These are phyloP conservation scores for Grigorovia humatica DNA, from an alignment of 805 yeast genomes.

Conservation along the genomic window DNA sequence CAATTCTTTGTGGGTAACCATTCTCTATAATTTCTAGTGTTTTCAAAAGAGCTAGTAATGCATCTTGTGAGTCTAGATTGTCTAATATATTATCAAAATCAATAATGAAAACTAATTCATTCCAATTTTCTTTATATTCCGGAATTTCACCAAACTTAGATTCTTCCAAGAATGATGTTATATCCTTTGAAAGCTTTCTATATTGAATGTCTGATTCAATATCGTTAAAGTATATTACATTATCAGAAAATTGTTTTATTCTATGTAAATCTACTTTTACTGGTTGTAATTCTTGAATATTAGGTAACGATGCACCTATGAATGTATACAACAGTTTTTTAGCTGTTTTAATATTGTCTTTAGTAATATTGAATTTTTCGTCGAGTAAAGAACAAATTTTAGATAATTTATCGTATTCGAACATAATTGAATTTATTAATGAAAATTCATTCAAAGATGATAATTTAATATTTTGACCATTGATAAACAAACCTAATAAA, in stretches of 20 bases:
- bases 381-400: constrained; percentile 7
- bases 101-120: constrained; percentile 60
- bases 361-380: neutral
- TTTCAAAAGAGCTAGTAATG: constrained; percentile 41
- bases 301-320: constrained; percentile 15
- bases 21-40: constrained; percentile 40
- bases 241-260: constrained; percentile 24
- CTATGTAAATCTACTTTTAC: constrained; percentile 26
- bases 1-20: constrained; percentile 70
- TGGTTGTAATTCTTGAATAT: constrained; percentile 22
- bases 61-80: constrained; percentile 31
- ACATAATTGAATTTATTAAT: constrained; percentile 12
- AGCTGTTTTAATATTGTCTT: constrained; percentile 1
- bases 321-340: constrained; percentile 16
- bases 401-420: constrained; percentile 13
- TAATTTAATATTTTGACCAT: constrained; percentile 24
- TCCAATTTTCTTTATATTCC: constrained; percentile 58
- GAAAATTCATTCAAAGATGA: constrained; percentile 16
- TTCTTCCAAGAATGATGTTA: constrained; percentile 37
- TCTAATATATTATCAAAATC: constrained; percentile 35
- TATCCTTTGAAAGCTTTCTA: constrained; percentile 33
- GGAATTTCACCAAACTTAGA: constrained; percentile 56
- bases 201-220: constrained; percentile 55
- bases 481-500: constrained; percentile 24
- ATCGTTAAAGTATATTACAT: constrained; percentile 67